Evolutionary conservation across 441 rosid species (phyloP), one percentile per base, ranked within the genome.

Genomic region (Croton laevigatus): DNA sequence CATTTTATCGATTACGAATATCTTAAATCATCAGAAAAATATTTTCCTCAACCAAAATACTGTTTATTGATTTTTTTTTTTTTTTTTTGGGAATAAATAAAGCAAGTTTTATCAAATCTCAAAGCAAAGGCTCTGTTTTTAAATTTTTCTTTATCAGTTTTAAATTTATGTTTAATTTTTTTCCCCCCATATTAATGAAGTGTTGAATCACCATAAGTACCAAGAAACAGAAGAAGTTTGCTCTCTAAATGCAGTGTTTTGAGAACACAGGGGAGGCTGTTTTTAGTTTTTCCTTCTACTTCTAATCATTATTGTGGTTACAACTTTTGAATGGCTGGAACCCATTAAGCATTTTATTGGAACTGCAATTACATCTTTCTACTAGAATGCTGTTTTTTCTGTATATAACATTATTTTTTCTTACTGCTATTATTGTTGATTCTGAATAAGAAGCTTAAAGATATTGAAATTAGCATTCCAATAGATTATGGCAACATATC

Each of bases 401-500:
- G 34, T 12, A 12, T 52, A 7, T n/a, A n/a, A 12, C 8, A 2
- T 45, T 20, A 27, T 69, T 42, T 5, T 27, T n/a, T n/a, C n/a
- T n/a, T 48, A 46, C 42, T 22, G 8, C 7, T 17, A 52, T 51
- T 62, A 51, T 69, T 72, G 9, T 72, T 92, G 97, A 68, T 59
- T 68, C 64, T 70, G 65, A 82, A 75, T 77, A 84, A 72, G 80
- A 88, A 91, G 77, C 79, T 87, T 42, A 92, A 84, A 71, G 97
- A 88, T 81, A 77, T 84, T 42, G 96, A 92, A 79, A 75, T 92
- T 61, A 76, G 82, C 78, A 73, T 89, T 80, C 98, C 99, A 3
- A 87, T 94, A 65, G 94, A 86, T 22, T 89, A 76, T 51, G 98
- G 99, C 62, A 90, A 97, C 3, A 78, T 91, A 52, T 93, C 98